These are phyloP conservation scores for Dryas drummondii DNA, from an alignment of 306 rosid species.

Conservation along the genomic window DNA sequence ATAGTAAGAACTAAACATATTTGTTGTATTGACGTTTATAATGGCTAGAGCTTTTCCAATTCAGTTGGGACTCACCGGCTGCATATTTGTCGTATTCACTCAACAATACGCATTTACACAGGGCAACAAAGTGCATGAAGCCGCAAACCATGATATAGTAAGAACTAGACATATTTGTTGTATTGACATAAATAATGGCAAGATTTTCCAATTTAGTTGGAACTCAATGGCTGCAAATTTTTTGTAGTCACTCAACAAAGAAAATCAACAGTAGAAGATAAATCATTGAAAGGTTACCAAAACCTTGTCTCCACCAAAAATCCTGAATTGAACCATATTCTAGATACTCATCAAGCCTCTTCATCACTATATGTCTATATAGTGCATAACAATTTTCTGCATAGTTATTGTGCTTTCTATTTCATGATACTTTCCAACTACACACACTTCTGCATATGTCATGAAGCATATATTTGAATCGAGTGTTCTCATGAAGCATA, in stretches of 20 bases:
- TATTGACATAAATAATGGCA: too few relatives aligned
- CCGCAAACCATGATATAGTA: neutral
- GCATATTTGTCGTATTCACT: neutral
- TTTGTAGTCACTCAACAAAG: neutral
- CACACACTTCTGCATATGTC: neutral
- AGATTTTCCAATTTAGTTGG: too few relatives aligned
- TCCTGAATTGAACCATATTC: slow-evolving; percentile 3
- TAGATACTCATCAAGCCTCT: neutral
- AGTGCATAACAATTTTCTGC: neutral
- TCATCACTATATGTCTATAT: slow-evolving; percentile 1
- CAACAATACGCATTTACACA: too few relatives aligned
- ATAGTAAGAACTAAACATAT: neutral
- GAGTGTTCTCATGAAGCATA: neutral
- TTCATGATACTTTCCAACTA: neutral
- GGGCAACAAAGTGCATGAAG: too few relatives aligned
- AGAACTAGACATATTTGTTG: neutral
- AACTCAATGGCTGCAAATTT: neutral
- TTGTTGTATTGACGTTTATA: too few relatives aligned
- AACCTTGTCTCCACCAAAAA: neutral
- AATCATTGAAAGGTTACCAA: neutral
- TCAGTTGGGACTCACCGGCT: too few relatives aligned
- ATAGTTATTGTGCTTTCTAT: neutral
- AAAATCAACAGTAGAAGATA: neutral
- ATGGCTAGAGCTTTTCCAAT: too few relatives aligned
- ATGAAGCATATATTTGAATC: neutral